phyloP scores from a whole-genome alignment of 768 basidiomycete species.

The Tricholoma furcatifolium region DNA sequence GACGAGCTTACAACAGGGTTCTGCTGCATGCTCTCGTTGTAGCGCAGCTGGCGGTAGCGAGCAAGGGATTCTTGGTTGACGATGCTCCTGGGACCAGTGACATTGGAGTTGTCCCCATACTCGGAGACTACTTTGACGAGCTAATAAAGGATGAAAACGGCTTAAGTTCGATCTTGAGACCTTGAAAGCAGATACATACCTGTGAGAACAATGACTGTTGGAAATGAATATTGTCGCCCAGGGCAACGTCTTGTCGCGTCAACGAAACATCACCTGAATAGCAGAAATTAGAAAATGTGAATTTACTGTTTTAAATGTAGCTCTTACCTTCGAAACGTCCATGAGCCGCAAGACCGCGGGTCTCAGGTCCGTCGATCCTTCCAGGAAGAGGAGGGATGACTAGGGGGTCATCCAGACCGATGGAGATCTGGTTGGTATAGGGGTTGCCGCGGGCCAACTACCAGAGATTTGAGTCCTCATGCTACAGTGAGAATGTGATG shows the following conservation, averaged over 20 bases:
- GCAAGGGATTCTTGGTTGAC: slow-evolving; percentile 8
- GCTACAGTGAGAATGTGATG: not conserved
- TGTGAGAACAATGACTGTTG: slow-evolving; percentile 5
- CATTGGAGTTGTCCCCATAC: slow-evolving; percentile 13
- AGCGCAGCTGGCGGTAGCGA: slow-evolving; percentile 13
- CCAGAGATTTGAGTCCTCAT: not conserved
- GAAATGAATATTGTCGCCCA: slow-evolving; percentile 15
- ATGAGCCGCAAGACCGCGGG: slow-evolving; percentile 14
- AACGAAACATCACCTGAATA: slow-evolving; percentile 14
- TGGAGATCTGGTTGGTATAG: slow-evolving; percentile 12
- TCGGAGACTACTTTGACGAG: slow-evolving; percentile 9
- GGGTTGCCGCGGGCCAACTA: slow-evolving; percentile 13
- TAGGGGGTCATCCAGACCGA: slow-evolving; percentile 6
- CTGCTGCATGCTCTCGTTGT: slow-evolving; percentile 4
- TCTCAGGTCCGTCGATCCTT: slow-evolving; percentile 10
- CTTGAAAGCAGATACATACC: not conserved
- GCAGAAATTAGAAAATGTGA: too few species aligned
- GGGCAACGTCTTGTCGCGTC: slow-evolving; percentile 14
- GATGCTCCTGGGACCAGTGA: slow-evolving; percentile 15
- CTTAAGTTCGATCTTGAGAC: too few species aligned
- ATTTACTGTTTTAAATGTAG: not conserved
- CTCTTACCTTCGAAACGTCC: slow-evolving; percentile 14
- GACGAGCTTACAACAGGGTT: slow-evolving; percentile 4
- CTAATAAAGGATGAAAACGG: not conserved
- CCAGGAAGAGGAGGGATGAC: slow-evolving; percentile 13